phyloP scores from a whole-genome alignment of 192 early-diverging fungal species.

The Lobosporangium transversale region DNA sequence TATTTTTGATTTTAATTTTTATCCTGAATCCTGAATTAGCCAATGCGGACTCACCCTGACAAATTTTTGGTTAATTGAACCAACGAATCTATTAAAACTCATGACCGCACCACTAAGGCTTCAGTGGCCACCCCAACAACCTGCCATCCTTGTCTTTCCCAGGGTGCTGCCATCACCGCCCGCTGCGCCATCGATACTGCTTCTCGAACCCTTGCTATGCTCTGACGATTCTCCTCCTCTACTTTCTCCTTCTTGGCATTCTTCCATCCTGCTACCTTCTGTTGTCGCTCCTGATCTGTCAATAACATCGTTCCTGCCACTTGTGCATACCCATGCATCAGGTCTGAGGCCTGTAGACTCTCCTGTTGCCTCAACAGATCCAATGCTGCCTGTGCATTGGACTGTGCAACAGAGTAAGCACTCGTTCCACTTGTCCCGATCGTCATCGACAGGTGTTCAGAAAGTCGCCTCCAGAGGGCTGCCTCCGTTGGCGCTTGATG shows the following conservation, averaged over 20 bases:
- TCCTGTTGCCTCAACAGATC: conserved; percentile 28
- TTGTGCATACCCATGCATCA: conserved; percentile 51
- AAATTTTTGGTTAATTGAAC: no score
- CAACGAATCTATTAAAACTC: no score
- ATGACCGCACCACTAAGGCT: no score
- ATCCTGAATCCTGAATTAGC: no score
- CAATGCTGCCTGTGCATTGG: conserved; percentile 39
- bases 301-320: conserved; percentile 48
- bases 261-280: conserved; percentile 33
- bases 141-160: conserved; percentile 55
- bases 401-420: conserved; percentile 37
- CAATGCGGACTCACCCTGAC: no score
- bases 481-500: conserved; percentile 56
- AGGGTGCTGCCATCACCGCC: conserved; percentile 59
- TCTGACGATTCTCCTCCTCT: conserved; percentile 37
- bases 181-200: conserved; percentile 47
- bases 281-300: conserved; percentile 26
- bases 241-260: conserved; percentile 47
- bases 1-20: no score
- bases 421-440: conserved; percentile 12
- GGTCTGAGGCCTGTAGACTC: conserved; percentile 37
- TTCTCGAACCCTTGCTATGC: conserved; percentile 7
- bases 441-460: conserved; percentile 47
- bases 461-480: conserved; percentile 49
- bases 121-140: conserved; percentile 46